These are phyloP conservation scores for Candida pseudoviswanathii DNA, from an alignment of 1,139 yeast genomes.

Conservation along the genomic window DNA sequence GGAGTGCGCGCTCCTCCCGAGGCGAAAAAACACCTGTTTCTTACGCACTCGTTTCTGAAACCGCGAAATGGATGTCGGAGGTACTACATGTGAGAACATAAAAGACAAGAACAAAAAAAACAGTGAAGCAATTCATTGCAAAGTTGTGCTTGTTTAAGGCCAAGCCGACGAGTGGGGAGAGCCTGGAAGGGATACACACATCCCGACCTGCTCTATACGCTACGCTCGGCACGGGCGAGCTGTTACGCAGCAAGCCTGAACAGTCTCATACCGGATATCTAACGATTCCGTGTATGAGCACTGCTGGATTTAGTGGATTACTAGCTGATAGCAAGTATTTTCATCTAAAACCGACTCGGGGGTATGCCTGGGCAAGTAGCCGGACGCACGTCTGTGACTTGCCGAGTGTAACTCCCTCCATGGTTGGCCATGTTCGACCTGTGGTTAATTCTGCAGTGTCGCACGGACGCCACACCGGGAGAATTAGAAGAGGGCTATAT, in stretches of 20 bases:
- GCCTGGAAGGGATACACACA: slow-evolving; percentile 10
- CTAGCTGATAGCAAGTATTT: slow-evolving; percentile 11
- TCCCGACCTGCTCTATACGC: slow-evolving; percentile 11
- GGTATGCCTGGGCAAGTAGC: slow-evolving; percentile 8
- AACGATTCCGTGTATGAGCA: slow-evolving; percentile 22
- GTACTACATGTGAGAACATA: slow-evolving; percentile 5
- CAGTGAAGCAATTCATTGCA: neutral
- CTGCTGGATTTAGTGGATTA: slow-evolving; percentile 28
- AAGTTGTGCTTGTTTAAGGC: slow-evolving; percentile 8
- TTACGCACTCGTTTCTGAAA: neutral
- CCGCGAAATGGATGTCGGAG: slow-evolving; percentile 1
- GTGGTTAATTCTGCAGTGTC: neutral
- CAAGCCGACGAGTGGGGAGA: slow-evolving; percentile 14
- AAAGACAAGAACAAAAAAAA: slow-evolving; percentile 2
- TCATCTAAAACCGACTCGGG: slow-evolving; percentile 6
- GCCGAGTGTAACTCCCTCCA: slow-evolving; percentile 9
- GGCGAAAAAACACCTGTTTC: too few species aligned
- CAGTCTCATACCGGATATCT: slow-evolving; percentile 14
- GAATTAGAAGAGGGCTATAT: slow-evolving; percentile 9
- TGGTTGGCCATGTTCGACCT: slow-evolving; percentile 9
- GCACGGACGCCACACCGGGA: slow-evolving; percentile 9
- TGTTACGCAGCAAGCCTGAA: slow-evolving; percentile 11
- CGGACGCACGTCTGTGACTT: slow-evolving; percentile 5
- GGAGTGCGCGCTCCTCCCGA: too few species aligned
- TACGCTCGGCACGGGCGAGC: slow-evolving; percentile 13